Percentiles rank a stretch among this genome's conserved stretches.
These are phyloP conservation scores for Xylariaceae sp. DNA, from an alignment of 2,329 filamentous ascomycete genomes.

Conservation along the genomic window DNA sequence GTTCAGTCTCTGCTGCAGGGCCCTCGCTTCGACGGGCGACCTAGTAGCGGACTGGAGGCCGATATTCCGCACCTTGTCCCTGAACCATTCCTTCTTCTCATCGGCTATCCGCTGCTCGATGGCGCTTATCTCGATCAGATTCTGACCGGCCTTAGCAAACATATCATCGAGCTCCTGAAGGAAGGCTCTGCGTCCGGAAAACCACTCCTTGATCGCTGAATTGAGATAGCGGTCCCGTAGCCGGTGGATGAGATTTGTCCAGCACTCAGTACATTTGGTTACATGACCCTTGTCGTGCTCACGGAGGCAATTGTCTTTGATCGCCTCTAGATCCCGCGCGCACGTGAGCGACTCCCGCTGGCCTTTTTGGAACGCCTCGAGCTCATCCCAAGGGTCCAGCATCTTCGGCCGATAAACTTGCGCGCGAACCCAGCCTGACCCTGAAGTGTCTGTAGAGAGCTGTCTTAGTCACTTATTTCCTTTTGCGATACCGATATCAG, in stretches of 20 bases:
- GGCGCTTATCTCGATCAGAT: constrained; percentile 38
- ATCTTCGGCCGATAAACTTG: constrained; percentile 18
- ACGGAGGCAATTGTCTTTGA: constrained; percentile 40
- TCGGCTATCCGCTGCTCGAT: constrained; percentile 47
- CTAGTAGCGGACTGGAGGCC: constrained; percentile 27
- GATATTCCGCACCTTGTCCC: constrained; percentile 32
- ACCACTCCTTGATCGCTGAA: constrained; percentile 44
- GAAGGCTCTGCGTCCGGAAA: constrained; percentile 44
- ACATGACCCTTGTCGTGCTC: constrained; percentile 41
- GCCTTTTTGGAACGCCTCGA: constrained; percentile 30
- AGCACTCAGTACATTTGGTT: constrained; percentile 45
- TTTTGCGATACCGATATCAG: neutral
- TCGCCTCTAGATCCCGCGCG: constrained; percentile 37
- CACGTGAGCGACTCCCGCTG: constrained; percentile 30
- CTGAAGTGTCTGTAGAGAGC: neutral
- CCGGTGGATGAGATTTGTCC: constrained; percentile 42
- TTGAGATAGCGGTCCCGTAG: constrained; percentile 40
- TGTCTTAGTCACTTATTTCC: neutral
- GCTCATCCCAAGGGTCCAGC: constrained; percentile 33
- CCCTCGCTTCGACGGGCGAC: constrained; percentile 24
- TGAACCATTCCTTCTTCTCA: constrained; percentile 51
- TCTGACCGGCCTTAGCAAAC: constrained; percentile 43
- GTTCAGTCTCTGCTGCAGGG: constrained; percentile 28
- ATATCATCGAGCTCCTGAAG: constrained; percentile 45
- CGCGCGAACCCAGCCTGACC: neutral